Evolutionary conservation across 2,329 filamentous ascomycete species (phyloP).

Genomic region (Sarocladium kiliense): DNA sequence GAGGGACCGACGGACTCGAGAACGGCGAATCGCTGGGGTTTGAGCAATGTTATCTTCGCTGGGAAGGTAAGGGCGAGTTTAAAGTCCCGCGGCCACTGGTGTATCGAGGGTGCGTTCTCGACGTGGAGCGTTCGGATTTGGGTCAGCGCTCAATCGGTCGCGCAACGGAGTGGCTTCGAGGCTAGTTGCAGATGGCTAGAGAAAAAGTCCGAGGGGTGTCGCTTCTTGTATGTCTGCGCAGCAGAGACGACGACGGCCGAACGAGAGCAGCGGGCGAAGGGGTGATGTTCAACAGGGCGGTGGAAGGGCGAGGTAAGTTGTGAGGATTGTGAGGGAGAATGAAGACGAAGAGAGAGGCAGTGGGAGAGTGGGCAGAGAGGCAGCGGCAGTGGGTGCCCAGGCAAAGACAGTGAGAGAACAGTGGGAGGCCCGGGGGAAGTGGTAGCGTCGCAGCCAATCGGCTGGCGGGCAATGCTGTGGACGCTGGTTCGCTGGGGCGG

Average conservation of each 20-base stretch:
- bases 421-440: constrained; percentile 13
- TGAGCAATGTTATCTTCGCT: neutral
- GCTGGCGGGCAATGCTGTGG: constrained; percentile 5
- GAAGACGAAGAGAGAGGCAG: neutral
- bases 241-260: neutral
- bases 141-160: neutral
- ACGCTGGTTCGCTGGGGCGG: constrained; percentile 38
- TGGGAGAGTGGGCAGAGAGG: constrained; percentile 2
- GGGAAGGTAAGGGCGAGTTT: too few species aligned
- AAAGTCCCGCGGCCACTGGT: neutral
- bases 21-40: neutral
- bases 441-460: constrained; percentile 12
- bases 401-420: constrained; percentile 11
- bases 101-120: neutral
- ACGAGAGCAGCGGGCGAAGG: neutral
- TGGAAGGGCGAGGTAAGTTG: neutral
- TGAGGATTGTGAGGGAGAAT: constrained; percentile 2
- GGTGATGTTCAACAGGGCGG: neutral
- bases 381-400: neutral
- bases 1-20: neutral
- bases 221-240: neutral
- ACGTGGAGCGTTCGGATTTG: neutral
- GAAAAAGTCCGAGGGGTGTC: neutral
- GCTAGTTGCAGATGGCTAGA: neutral
- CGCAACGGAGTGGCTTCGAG: neutral